These are phyloP conservation scores for Fusarium humuli DNA, from an alignment of 2,329 filamentous ascomycete genomes.

Conservation along the genomic window DNA sequence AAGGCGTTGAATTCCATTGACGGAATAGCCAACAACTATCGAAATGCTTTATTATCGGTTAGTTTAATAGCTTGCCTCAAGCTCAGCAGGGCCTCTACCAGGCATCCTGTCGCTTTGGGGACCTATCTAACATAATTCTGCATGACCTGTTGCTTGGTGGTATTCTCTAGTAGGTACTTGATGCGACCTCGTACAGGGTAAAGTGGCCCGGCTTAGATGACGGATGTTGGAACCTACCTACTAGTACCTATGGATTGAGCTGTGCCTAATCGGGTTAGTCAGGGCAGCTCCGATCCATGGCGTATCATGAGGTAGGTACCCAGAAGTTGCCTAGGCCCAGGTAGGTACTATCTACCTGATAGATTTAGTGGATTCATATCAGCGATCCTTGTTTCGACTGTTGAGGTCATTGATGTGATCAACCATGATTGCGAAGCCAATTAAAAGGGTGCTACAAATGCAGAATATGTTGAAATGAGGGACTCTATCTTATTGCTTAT, in stretches of 20 bases:
- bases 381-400: constrained; percentile 36
- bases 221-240: not conserved
- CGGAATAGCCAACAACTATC: not conserved
- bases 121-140: not conserved
- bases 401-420: constrained; percentile 39
- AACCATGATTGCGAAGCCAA: constrained; percentile 1
- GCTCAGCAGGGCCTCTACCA: not conserved
- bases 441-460: not conserved
- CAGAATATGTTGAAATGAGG: not conserved
- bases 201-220: not conserved
- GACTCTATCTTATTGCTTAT: not conserved
- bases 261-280: constrained; percentile 11
- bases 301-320: not conserved
- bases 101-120: not conserved
- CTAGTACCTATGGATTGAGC: too few species aligned
- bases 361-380: constrained; percentile 1
- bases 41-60: not conserved
- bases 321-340: too few species aligned
- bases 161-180: not conserved
- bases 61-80: not conserved
- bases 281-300: not conserved
- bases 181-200: constrained; percentile 11
- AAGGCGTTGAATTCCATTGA: not conserved
- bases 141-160: not conserved
- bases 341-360: not conserved